Percentiles rank a stretch among this genome's conserved stretches.
These are phyloP conservation scores for Lactarius sanguifluus DNA, from an alignment of 768 basidiomycete genomes.

Conservation along the genomic window DNA sequence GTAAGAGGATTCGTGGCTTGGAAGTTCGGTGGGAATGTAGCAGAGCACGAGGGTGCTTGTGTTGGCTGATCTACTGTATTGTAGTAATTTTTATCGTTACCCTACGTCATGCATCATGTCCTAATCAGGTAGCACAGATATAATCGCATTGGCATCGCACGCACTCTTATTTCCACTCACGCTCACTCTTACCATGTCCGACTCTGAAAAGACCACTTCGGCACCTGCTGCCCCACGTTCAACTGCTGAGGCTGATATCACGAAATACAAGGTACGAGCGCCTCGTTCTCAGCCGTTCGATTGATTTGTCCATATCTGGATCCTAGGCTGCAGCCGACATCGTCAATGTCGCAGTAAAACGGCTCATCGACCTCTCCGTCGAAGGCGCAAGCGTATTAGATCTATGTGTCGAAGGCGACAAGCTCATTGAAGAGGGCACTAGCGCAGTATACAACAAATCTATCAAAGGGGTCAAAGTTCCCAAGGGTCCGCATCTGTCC, in stretches of 20 bases:
- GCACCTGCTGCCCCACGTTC: slow-evolving; percentile 38
- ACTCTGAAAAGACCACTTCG: slow-evolving; percentile 47
- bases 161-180: slow-evolving; percentile 9
- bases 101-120: background rate
- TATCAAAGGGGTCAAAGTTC: slow-evolving; percentile 83
- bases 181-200: slow-evolving; percentile 50
- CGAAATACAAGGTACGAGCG: slow-evolving; percentile 76
- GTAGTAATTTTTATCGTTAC: background rate
- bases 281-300: slow-evolving; percentile 6
- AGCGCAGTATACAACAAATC: slow-evolving; percentile 86
- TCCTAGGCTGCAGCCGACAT: slow-evolving; percentile 87
- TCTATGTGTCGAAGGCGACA: slow-evolving; percentile 91
- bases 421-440: slow-evolving; percentile 84
- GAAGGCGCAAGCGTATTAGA: slow-evolving; percentile 89
- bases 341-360: slow-evolving; percentile 79
- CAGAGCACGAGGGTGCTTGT: background rate
- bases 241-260: slow-evolving; percentile 70
- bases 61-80: background rate
- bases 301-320: slow-evolving; percentile 11
- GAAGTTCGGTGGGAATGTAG: slow-evolving; percentile 17
- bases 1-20: slow-evolving; percentile 30
- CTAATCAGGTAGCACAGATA: slow-evolving; percentile 12
- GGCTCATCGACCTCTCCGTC: slow-evolving; percentile 69
- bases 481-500: slow-evolving; percentile 63
- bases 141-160: slow-evolving; percentile 2